Conservation (phyloP, 2,329 filamentous ascomycete genomes). For the Fusarium papillatum region DNA sequence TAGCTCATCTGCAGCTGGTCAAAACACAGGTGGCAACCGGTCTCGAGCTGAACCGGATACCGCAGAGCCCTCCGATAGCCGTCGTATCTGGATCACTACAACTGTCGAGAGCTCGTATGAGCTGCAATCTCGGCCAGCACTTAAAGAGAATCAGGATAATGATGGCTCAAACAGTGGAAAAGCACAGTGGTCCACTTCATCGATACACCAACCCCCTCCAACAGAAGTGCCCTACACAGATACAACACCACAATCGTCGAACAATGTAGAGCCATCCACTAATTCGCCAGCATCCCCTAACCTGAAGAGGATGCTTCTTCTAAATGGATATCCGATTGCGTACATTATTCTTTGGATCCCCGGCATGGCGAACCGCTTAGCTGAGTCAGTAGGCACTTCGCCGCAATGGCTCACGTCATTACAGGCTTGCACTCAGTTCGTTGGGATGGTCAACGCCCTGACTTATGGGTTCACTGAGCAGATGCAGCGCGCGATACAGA, state of each 20-base stretch:
- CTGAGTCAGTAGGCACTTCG: neutral
- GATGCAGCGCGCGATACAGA: neutral
- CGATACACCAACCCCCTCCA: neutral
- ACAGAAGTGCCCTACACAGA: neutral
- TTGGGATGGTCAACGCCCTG: slow-evolving; percentile 2
- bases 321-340: slow-evolving; percentile 8
- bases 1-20: neutral
- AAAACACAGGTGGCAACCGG: neutral
- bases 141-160: neutral
- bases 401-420: neutral
- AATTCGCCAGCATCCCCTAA: neutral
- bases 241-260: neutral
- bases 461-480: slow-evolving; percentile 11
- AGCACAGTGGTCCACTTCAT: neutral
- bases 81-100: neutral
- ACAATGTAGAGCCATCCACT: neutral
- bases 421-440: slow-evolving; percentile 1
- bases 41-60: neutral
- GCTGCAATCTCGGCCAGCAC: neutral
- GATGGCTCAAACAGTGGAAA: neutral
- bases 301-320: neutral
- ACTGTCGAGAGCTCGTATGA: neutral
- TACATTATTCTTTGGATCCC: slow-evolving; percentile 12
- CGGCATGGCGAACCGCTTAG: slow-evolving; percentile 2
- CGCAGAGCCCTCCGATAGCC: neutral